Percentiles rank a stretch among this genome's conserved stretches.
phyloP scores from a whole-genome alignment of 139 green algal genomes.

The Volvox reticuliferus region DNA sequence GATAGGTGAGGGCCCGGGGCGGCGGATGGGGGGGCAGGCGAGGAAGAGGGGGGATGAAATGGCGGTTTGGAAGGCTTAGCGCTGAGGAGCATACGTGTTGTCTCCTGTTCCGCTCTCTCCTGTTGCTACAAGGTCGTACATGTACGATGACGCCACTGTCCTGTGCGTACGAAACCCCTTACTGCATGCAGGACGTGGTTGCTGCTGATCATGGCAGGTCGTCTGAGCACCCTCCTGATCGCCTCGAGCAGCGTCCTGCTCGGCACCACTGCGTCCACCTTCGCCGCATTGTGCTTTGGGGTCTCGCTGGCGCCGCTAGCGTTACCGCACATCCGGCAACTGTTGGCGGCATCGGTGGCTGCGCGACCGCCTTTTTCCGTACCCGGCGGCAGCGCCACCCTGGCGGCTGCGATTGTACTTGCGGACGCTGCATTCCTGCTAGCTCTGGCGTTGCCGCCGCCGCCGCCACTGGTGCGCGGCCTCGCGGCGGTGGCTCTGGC shows the following conservation, averaged over 20 bases:
- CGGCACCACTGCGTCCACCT: background rate
- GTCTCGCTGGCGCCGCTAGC: slow-evolving; percentile 10
- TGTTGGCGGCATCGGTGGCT: background rate
- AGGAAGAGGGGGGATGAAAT: too few relatives aligned
- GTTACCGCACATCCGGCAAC: background rate
- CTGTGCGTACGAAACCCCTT: too few relatives aligned
- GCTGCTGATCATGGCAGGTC: background rate
- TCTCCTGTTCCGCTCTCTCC: too few relatives aligned
- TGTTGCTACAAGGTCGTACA: too few relatives aligned
- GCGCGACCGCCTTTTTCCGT: background rate
- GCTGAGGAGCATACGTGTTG: too few relatives aligned
- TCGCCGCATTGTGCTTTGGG: background rate
- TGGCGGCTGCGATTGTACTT: background rate
- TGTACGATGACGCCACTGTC: too few relatives aligned
- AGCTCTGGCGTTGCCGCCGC: slow-evolving; percentile 7
- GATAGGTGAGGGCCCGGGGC: slow-evolving; percentile 5
- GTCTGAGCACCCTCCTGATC: slow-evolving; percentile 1
- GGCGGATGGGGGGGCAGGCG: too few relatives aligned
- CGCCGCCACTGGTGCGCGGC: slow-evolving; percentile 15
- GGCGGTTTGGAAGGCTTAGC: too few relatives aligned
- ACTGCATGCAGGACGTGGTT: slow-evolving; percentile 14
- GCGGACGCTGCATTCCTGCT: slow-evolving; percentile 40
- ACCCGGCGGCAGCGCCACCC: background rate
- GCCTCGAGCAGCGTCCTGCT: background rate
- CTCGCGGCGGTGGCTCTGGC: slow-evolving; percentile 19